Base-by-base conservation (phyloP, 148 eudicot species). In the Mesembryanthemum crystallinum region DNA sequence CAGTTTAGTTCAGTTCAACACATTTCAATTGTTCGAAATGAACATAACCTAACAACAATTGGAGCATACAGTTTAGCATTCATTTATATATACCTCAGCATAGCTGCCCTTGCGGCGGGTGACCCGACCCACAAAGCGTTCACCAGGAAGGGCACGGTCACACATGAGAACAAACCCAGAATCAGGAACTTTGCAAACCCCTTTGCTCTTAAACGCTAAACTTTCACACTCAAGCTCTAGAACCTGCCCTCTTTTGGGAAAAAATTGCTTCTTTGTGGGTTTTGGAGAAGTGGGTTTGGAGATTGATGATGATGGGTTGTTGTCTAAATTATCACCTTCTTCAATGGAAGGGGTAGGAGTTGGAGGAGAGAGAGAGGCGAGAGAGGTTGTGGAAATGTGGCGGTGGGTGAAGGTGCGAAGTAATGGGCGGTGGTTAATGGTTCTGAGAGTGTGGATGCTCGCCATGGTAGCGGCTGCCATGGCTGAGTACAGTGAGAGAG, bases 81-180 rank as follows among this genome's bases (percentile, higher is more conserved):
- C 14, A n/a, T n/a, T n/a, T 14, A 65, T 8, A 42, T 7, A 27
- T 73, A 91, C 98, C 97, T 95, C 99, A 35, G 96, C 96, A 78
- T 90, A 95, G 42, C 79, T 87, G 57, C 86, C 83, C 85, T 90
- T 92, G n/a, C 86, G 85, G 0, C 99, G 91, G 8, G 97, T 89
- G 49, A 95, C 94, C 29, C 97, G 89, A 3, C 94, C 97, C 39
- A 95, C 12, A 59, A 95, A 92, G 35, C 90, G 88, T 62, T 95
- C 99, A 8, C 99, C 99, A 9, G 99, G 99, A 62, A 95, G 86
- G 23, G 91, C 97, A 20, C 99, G 91, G 77, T 95, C 99, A 78
- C 97, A 92, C 96, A 95, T 88, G 47, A 92, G 83, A 42, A 95
- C 90, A 76, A 84, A 95, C 4, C 99, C 99, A 58, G 94, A 83